Evolutionary conservation across 176 grass and related monocot species (phyloP).

Genomic region (Cymbopogon citratus): DNA sequence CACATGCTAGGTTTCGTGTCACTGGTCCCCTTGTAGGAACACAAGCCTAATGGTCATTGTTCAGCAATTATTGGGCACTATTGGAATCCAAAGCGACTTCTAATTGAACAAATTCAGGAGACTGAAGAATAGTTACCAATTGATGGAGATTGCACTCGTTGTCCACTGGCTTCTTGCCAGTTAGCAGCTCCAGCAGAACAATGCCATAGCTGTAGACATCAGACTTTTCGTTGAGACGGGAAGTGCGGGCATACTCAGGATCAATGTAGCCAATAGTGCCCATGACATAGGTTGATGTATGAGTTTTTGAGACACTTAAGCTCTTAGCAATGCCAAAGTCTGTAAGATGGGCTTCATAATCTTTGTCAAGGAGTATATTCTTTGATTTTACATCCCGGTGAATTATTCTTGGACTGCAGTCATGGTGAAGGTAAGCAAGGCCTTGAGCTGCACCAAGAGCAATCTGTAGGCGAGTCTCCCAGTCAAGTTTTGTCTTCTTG

Average conservation of each 20-base stretch:
- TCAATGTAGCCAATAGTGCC: constrained; percentile 99
- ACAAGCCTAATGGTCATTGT: constrained; percentile 43
- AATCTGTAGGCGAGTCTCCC: constrained; percentile 68
- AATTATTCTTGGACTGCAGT: constrained; percentile 89
- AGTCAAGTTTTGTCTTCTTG: constrained; percentile 94
- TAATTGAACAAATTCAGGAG: not conserved
- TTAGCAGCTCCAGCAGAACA: constrained; percentile 83
- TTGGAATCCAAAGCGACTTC: constrained; percentile 36
- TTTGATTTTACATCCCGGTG: constrained; percentile 95
- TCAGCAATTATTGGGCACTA: constrained; percentile 46
- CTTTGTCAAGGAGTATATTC: constrained; percentile 91
- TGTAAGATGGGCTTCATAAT: constrained; percentile 88
- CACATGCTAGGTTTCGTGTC: constrained; percentile 62
- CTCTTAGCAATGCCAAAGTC: constrained; percentile 99
- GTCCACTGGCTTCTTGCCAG: constrained; percentile 83
- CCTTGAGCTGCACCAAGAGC: constrained; percentile 87
- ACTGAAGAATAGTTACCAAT: constrained; percentile 51
- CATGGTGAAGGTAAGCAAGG: constrained; percentile 91
- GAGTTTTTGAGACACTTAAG: constrained; percentile 85
- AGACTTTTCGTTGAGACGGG: constrained; percentile 87
- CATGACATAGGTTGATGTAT: constrained; percentile 95
- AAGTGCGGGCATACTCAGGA: constrained; percentile 90
- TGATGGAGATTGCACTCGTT: constrained; percentile 98
- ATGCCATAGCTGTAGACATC: constrained; percentile 98
- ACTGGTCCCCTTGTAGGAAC: constrained; percentile 46